Conservation (phyloP, 2,329 filamentous ascomycete species). For the Cladosporium sp. region DNA sequence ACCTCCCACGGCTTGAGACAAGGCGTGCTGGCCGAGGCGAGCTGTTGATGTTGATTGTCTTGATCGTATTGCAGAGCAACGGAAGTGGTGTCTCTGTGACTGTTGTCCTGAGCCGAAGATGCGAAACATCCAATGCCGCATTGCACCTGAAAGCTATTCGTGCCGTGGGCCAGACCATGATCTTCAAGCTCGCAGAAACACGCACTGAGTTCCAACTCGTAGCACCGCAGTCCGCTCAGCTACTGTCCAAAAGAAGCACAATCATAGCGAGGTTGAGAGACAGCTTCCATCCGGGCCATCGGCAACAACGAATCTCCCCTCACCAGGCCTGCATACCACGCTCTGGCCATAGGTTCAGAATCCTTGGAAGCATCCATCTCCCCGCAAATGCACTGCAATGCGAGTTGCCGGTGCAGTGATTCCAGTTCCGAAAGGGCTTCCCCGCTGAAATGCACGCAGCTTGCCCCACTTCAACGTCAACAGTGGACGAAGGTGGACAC, state of each 20-base stretch:
- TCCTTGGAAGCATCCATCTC: not conserved
- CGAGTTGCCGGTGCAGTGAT: not conserved
- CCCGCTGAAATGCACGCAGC: constrained; percentile 12
- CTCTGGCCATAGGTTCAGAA: constrained; percentile 1
- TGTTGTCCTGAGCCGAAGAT: not conserved
- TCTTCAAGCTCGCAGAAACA: not conserved
- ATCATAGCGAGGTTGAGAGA: not conserved
- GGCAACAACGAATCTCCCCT: not conserved
- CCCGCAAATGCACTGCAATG: constrained; percentile 3
- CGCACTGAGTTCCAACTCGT: not conserved
- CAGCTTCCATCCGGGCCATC: not conserved
- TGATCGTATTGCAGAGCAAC: not conserved
- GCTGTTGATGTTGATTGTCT: not conserved
- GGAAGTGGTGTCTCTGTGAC: not conserved
- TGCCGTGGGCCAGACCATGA: not conserved
- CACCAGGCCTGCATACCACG: not conserved
- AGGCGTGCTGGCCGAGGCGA: not conserved
- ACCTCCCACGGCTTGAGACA: not conserved
- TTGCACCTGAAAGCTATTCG: not conserved
- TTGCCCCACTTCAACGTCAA: constrained; percentile 17
- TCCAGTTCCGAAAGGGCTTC: constrained; percentile 1
- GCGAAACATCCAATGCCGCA: not conserved
- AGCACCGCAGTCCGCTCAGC: not conserved
- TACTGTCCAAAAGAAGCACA: not conserved
- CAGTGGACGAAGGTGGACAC: constrained; percentile 10